phyloP scores from a whole-genome alignment of 2,329 filamentous ascomycete genomes.

The Arthrobotrys musiformis region DNA sequence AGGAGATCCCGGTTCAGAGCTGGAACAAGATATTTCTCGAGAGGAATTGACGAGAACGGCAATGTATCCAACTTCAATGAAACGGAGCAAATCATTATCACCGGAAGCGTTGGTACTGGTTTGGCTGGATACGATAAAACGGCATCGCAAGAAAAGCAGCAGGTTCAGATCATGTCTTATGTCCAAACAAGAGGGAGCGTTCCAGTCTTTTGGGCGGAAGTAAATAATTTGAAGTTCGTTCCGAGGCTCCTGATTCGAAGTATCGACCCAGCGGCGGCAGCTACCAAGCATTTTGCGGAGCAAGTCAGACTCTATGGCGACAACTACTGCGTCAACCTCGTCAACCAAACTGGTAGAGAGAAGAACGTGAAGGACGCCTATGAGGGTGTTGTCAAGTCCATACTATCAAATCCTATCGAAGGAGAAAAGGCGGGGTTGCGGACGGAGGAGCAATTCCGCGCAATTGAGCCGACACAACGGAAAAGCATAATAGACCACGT shows the following conservation, averaged over 20 bases:
- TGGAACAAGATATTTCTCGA: slow-evolving; percentile 93
- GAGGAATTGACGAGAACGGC: slow-evolving; percentile 90
- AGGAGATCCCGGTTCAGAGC: slow-evolving; percentile 86
- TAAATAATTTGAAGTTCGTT: slow-evolving; percentile 91
- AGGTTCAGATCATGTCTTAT: slow-evolving; percentile 90
- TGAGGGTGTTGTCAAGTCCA: slow-evolving; percentile 83
- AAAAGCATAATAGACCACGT: slow-evolving; percentile 79
- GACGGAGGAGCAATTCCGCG: slow-evolving; percentile 82
- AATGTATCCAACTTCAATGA: slow-evolving; percentile 99
- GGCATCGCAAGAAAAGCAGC: slow-evolving; percentile 68
- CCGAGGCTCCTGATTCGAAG: slow-evolving; percentile 89
- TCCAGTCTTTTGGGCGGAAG: slow-evolving; percentile 93
- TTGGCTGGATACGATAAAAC: slow-evolving; percentile 63
- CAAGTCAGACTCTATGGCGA: slow-evolving; percentile 94
- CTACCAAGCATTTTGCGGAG: slow-evolving; percentile 88
- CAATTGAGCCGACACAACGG: slow-evolving; percentile 73
- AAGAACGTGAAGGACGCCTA: slow-evolving; percentile 90
- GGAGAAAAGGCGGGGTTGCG: slow-evolving; percentile 72
- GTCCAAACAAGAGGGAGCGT: slow-evolving; percentile 97
- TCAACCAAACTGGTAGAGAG: slow-evolving; percentile 95
- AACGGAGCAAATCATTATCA: slow-evolving; percentile 89
- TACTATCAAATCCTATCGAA: slow-evolving; percentile 77
- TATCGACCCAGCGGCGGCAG: slow-evolving; percentile 82
- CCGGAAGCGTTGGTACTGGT: slow-evolving; percentile 79
- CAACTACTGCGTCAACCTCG: slow-evolving; percentile 95